Percentiles rank a stretch among this genome's conserved stretches.
Evolutionary conservation across 331 rosid species (phyloP).

Genomic region (Erythrophleum ivorense): DNA sequence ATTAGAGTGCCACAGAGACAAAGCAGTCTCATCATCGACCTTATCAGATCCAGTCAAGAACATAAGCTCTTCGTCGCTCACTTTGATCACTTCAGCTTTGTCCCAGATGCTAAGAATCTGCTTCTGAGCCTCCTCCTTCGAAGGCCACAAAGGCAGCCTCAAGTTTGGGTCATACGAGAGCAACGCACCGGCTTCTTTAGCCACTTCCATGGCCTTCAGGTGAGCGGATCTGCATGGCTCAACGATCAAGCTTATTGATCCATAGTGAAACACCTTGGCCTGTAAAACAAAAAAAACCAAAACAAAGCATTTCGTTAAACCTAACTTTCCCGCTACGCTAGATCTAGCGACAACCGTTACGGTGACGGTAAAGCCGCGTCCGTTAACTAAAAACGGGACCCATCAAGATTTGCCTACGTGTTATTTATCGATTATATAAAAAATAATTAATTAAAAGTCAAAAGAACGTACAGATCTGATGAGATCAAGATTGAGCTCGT

Average conservation of each 20-base stretch:
- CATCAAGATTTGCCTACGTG: too few species aligned
- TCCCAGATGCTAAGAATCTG: slow-evolving; percentile 91
- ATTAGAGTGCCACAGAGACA: slow-evolving; percentile 75
- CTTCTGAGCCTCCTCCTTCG: slow-evolving; percentile 68
- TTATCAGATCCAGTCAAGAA: slow-evolving; percentile 73
- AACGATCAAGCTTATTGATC: too few species aligned
- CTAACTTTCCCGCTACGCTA: neutral
- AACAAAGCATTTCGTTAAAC: too few species aligned
- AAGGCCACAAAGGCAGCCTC: slow-evolving; percentile 74
- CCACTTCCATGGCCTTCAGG: too few species aligned
- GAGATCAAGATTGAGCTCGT: too few species aligned
- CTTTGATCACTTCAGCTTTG: slow-evolving; percentile 80
- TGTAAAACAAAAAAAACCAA: slow-evolving; percentile 21
- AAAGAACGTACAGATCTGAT: slow-evolving; percentile 71
- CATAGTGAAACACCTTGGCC: slow-evolving; percentile 88
- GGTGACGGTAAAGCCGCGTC: too few species aligned
- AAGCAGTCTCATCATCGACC: slow-evolving; percentile 72
- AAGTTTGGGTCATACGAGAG: slow-evolving; percentile 90
- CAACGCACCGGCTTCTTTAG: too few species aligned
- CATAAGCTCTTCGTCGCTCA: slow-evolving; percentile 81
- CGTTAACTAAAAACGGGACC: neutral
- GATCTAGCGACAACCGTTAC: too few species aligned
- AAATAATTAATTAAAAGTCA: too few species aligned
- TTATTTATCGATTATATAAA: too few species aligned
- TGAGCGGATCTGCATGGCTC: too few species aligned